Evolutionary conservation across 2,329 filamentous ascomycete species (phyloP).

Genomic region (Fusarium piperis): DNA sequence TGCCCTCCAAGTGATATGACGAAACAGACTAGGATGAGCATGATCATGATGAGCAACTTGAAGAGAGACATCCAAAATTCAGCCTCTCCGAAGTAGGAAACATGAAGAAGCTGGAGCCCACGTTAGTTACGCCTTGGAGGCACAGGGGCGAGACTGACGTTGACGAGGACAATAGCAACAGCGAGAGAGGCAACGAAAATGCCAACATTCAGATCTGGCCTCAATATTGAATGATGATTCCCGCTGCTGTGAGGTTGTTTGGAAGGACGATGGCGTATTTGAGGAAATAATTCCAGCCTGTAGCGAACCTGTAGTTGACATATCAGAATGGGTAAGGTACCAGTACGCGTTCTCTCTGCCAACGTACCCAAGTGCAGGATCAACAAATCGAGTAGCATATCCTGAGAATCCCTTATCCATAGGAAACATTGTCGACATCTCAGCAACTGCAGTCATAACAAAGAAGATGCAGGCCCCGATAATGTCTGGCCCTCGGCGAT

Average conservation of each 20-base stretch:
- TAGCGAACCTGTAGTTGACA: background rate
- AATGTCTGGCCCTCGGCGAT: slow-evolving; percentile 32
- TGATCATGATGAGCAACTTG: slow-evolving; percentile 56
- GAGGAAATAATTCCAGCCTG: background rate
- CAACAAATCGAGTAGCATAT: slow-evolving; percentile 44
- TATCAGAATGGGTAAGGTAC: background rate
- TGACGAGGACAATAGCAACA: background rate
- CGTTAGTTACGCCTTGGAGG: background rate
- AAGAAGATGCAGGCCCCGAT: slow-evolving; percentile 62
- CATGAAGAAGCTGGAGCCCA: slow-evolving; percentile 42
- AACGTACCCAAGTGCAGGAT: slow-evolving; percentile 25
- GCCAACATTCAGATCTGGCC: background rate
- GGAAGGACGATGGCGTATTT: background rate
- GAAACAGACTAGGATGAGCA: slow-evolving; percentile 42
- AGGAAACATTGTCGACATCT: slow-evolving; percentile 45
- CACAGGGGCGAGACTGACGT: background rate
- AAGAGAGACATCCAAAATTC: slow-evolving; percentile 59
- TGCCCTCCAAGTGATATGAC: slow-evolving; percentile 53
- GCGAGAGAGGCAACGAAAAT: background rate
- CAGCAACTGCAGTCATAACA: slow-evolving; percentile 59
- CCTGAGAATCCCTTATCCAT: slow-evolving; percentile 43
- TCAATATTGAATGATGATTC: background rate
- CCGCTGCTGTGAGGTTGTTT: background rate
- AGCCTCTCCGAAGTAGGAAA: slow-evolving; percentile 56
- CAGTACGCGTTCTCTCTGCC: background rate